Percentiles rank a stretch among this genome's conserved stretches.
Evolutionary conservation across 164 flowering plant genomes (phyloP).

Genomic region (Magnolia kwangsiensis): DNA sequence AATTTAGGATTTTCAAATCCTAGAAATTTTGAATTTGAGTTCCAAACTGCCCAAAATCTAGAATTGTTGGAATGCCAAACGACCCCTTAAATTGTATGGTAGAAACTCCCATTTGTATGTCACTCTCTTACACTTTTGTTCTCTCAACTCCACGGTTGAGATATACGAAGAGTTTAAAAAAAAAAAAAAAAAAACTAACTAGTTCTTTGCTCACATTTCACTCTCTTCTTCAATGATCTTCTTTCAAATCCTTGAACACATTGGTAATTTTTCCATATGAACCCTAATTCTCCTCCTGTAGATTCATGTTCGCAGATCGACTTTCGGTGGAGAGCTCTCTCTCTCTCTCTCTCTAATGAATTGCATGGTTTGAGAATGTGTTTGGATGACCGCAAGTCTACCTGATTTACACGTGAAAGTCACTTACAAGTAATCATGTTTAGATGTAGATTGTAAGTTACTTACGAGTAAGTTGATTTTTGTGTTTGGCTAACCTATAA

Average conservation of each 20-base stretch:
- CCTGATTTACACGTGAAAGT: too few species aligned
- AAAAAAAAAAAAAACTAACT: slow-evolving; percentile 13
- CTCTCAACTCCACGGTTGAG: slow-evolving; percentile 9
- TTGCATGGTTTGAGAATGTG: slow-evolving; percentile 1
- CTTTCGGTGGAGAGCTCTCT: neutral
- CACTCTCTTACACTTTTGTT: neutral
- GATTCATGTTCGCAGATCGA: neutral
- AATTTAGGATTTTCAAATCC: too few species aligned
- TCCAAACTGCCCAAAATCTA: too few species aligned
- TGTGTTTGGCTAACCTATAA: too few species aligned
- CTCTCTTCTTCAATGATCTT: neutral
- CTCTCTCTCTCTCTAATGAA: neutral
- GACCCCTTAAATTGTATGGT: neutral
- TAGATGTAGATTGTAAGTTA: too few species aligned
- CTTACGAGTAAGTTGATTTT: too few species aligned
- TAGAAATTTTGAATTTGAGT: too few species aligned
- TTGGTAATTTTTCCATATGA: neutral
- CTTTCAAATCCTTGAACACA: neutral
- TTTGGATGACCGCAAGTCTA: too few species aligned
- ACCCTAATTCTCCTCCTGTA: neutral
- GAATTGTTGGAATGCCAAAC: too few species aligned
- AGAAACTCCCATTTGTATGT: neutral
- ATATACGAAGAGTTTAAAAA: slow-evolving; percentile 15
- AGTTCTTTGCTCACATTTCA: neutral
- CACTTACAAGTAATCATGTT: too few species aligned